Evolutionary conservation across 192 early-diverging fungal genomes (phyloP), one percentile per base, ranked within the genome.

Genomic region (Entophlyctis luteolus): DNA sequence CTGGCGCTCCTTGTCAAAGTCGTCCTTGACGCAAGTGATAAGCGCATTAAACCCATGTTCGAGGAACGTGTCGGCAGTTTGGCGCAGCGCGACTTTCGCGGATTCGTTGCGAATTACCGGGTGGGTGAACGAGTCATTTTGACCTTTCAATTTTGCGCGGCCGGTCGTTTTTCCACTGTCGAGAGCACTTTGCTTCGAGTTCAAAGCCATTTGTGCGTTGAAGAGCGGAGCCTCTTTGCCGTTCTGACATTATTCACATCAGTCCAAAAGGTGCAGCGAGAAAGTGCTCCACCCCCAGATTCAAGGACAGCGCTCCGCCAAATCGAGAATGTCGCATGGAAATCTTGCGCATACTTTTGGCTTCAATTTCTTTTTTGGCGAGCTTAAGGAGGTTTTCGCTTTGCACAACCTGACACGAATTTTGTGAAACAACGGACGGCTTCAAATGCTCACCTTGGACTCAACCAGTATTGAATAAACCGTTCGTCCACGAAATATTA

Each of bases 401-500:
- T 50, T 63, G 47, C 45, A 18, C 12, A 33, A 50, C 48, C 62
- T 63, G 33, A 35, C 12, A 63, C 14, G 32, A 34, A 2, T 53
- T n/a, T 53, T 1, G 14, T 53, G 2, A 53, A 53, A 6, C 59
- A 23, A 4, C 8, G 16, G 1, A 60, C 8, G 5, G 10, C 20
- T 16, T 2, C 10, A 57, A 35, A 14, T 6, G 0, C 37, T 20
- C 16, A 62, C 49, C n/a, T 62, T 20, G n/a, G 48, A 48, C 28
- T 35, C 29, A 2, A 36, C 46, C 4, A 77, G 37, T 22, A 79
- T 33, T 3, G 80, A 75, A 8, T 71, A 75, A 3, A 85, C 80
- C 42, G 78, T 78, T 14, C 81, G 74, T 6, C 81, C 74, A n/a
- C 69, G 32, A 57, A 87, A 82, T 6, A 91, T 59, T 62, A 88